These are phyloP conservation scores for Cordyceps tenuipes DNA, from an alignment of 2,329 filamentous ascomycete genomes.

Conservation along the genomic window DNA sequence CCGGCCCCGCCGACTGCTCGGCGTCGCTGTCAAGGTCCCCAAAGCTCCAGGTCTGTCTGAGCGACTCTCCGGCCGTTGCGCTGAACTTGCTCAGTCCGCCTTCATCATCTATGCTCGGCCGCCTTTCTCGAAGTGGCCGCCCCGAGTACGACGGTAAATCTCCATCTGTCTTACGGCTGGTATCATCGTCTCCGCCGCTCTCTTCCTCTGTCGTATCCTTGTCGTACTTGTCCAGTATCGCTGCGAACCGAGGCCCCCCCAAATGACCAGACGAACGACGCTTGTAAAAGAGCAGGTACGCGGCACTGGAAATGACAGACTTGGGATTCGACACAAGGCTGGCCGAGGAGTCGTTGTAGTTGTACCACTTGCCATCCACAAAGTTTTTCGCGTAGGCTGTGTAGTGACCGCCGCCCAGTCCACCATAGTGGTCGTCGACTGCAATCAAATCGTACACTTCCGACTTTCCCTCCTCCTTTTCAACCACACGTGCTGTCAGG, in stretches of 20 bases:
- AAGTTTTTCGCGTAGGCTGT: constrained; percentile 94
- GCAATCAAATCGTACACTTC: constrained; percentile 89
- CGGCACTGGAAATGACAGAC: constrained; percentile 62
- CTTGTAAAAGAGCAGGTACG: constrained; percentile 94
- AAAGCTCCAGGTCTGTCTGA: constrained; percentile 40
- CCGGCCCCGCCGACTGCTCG: constrained; percentile 28
- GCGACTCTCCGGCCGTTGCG: constrained; percentile 27
- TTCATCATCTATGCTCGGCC: constrained; percentile 42
- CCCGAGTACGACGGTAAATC: constrained; percentile 27
- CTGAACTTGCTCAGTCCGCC: neutral
- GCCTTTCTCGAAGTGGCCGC: constrained; percentile 21
- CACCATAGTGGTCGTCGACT: constrained; percentile 92
- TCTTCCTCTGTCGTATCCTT: constrained; percentile 37
- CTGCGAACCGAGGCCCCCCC: constrained; percentile 66
- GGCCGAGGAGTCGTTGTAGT: constrained; percentile 85
- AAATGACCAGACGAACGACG: constrained; percentile 69
- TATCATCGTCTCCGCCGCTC: constrained; percentile 37
- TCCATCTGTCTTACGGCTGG: constrained; percentile 22
- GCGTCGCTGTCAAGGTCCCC: constrained; percentile 25
- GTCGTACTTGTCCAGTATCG: constrained; percentile 58
- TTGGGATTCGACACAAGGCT: constrained; percentile 50
- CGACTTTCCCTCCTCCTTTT: constrained; percentile 71
- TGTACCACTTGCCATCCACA: constrained; percentile 81
- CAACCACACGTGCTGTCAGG: constrained; percentile 67
- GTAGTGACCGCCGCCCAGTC: constrained; percentile 90